phyloP scores from a whole-genome alignment of 2,329 filamentous ascomycete genomes.

The Penicillium aurantiogriseum region DNA sequence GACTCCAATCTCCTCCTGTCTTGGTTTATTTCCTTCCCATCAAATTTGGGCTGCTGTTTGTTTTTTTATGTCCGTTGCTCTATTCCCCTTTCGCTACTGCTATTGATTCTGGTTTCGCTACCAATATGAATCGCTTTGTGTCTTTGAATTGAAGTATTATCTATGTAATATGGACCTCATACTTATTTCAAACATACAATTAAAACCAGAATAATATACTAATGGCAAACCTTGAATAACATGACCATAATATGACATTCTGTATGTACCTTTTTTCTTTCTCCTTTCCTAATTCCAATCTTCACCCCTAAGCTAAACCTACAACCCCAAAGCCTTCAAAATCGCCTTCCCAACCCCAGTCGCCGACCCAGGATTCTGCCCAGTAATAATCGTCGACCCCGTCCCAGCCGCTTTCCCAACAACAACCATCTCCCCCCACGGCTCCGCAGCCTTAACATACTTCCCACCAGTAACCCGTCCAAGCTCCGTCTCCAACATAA shows the following conservation, averaged over 20 bases:
- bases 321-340: slow-evolving; percentile 35
- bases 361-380: slow-evolving; percentile 50
- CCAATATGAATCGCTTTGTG: slow-evolving; percentile 22
- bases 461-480: slow-evolving; percentile 41
- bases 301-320: background rate
- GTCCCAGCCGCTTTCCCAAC: slow-evolving; percentile 28
- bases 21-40: slow-evolving; percentile 6
- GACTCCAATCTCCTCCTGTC: slow-evolving; percentile 4
- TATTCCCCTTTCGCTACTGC: slow-evolving; percentile 36
- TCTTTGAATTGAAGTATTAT: background rate
- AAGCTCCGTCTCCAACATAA: slow-evolving; percentile 48
- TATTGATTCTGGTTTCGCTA: slow-evolving; percentile 19
- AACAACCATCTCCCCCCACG: slow-evolving; percentile 48
- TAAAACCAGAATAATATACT: background rate
- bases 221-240: background rate
- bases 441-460: slow-evolving; percentile 47
- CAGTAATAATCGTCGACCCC: slow-evolving; percentile 46
- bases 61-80: slow-evolving; percentile 23
- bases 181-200: background rate
- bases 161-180: background rate
- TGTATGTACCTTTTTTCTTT: no score
- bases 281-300: background rate
- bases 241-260: background rate
- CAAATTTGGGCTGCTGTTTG: background rate
- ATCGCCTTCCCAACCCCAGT: slow-evolving; percentile 46